A percentile compares a stretch with the other conserved stretches of the same genome.
Conservation (phyloP, 78 protist species). For the Emiliania huxleyi region DNA sequence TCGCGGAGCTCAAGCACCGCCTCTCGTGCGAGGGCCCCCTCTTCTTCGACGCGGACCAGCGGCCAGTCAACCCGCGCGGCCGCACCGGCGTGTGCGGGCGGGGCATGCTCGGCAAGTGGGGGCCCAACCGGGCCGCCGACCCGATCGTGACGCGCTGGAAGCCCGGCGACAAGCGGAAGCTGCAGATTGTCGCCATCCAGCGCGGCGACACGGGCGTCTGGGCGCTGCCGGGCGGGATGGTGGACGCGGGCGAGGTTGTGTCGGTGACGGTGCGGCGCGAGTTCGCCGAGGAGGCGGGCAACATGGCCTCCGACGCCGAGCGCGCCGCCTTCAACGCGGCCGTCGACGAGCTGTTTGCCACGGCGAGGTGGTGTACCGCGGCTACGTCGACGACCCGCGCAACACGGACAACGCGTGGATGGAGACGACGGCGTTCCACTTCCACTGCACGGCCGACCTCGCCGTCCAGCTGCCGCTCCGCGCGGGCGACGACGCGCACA, state of each 20-base stretch:
- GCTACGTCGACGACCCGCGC: constrained; percentile 66
- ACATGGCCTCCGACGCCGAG: neutral
- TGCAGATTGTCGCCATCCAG: constrained; percentile 25
- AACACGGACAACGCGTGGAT: constrained; percentile 56
- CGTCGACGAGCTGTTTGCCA: neutral
- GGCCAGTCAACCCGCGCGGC: neutral
- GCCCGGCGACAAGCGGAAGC: neutral
- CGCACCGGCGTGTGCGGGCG: neutral
- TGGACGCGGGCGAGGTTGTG: constrained; percentile 46
- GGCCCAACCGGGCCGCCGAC: constrained; percentile 18
- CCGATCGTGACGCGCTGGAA: neutral
- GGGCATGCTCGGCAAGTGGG: constrained; percentile 4
- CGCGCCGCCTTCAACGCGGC: neutral
- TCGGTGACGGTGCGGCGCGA: constrained; percentile 12
- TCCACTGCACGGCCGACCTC: constrained; percentile 12
- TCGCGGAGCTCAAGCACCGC: neutral
- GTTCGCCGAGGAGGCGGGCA: neutral
- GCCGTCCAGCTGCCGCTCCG: neutral
- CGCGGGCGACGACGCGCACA: neutral
- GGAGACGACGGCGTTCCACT: constrained; percentile 58
- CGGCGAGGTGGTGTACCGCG: neutral
- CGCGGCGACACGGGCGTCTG: constrained; percentile 40
- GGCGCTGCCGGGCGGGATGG: constrained; percentile 66
- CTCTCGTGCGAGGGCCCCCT: neutral
- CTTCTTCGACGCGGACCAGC: neutral